These are phyloP conservation scores for Xylaria grammica DNA, from an alignment of 495 filamentous ascomycete species.

Conservation along the genomic window DNA sequence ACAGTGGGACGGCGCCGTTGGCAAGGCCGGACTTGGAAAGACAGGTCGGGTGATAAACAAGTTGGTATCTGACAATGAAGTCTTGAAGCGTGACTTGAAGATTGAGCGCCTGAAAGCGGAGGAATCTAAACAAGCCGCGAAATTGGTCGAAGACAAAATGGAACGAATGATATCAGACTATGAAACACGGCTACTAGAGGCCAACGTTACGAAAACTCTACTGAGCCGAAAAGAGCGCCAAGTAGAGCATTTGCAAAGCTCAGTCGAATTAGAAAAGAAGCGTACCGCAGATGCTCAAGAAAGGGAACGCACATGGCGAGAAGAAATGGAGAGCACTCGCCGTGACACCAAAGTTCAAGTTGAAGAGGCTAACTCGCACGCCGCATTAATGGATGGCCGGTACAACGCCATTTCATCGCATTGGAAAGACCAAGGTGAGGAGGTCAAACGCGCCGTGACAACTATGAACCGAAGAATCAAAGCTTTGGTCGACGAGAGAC, in stretches of 20 bases:
- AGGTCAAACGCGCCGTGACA: constrained; percentile 56
- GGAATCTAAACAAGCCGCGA: constrained; percentile 73
- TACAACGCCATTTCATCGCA: constrained; percentile 74
- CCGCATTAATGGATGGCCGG: constrained; percentile 60
- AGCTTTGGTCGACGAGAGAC: constrained; percentile 52
- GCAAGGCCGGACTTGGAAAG: constrained; percentile 82
- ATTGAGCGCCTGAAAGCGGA: constrained; percentile 74
- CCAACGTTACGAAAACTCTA: constrained; percentile 69
- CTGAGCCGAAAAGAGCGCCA: constrained; percentile 80
- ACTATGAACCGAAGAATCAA: constrained; percentile 60
- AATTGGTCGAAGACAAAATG: constrained; percentile 74
- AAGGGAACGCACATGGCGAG: constrained; percentile 66
- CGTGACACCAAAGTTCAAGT: constrained; percentile 65
- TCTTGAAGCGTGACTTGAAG: constrained; percentile 77
- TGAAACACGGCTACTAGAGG: constrained; percentile 71
- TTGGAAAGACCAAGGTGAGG: constrained; percentile 69
- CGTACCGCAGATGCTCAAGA: constrained; percentile 61
- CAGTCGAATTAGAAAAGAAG: constrained; percentile 69
- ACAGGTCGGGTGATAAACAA: constrained; percentile 92
- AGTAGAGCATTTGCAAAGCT: constrained; percentile 71
- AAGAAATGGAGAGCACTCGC: constrained; percentile 65
- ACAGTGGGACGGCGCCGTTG: constrained; percentile 75
- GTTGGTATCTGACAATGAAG: constrained; percentile 86
- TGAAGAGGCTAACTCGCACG: constrained; percentile 65
- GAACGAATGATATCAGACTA: constrained; percentile 70